Base-by-base conservation (phyloP, 2,329 filamentous ascomycete species). In the Monilinia fructigena region DNA sequence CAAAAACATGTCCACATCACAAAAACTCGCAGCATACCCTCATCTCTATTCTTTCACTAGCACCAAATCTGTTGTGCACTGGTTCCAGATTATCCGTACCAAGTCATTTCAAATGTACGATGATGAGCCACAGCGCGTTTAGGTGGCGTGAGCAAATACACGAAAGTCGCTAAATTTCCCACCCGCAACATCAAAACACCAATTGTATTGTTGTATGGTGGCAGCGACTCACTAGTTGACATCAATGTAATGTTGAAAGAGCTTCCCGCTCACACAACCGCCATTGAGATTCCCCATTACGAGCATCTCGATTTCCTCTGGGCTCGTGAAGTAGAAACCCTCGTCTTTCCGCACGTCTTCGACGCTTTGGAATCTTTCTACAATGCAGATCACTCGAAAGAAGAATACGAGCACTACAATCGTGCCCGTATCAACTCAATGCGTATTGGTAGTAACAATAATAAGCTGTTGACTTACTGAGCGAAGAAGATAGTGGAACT, bases 51-150 rank as follows among this genome's bases (percentile, higher is more conserved):
- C 93, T 0, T 98, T 94, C 77, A 97, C 94, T 0, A 96, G 92
- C 76, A 97, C 93, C 66, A 99, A 99, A 79, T 93, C 89, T 26
- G 93, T 99, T 11, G 95, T 99, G 0, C 95, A 99, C 76, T 99
- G 95, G 95, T 99, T 99, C 77, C 95, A 99, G 76, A 97, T 99
- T 76, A 99, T 99, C 74, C 89, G 95, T 70, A 97, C 94, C 74
- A 91, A 92, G 74, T 93, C 88, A 35, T 98, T 99, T 78, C 95
- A 99, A 78, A 97, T 99, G 91, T 98, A 93, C 77, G 95, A 99
- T 76, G 95, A 99, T 76, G 94, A 98, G 73, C 85, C 95, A 0
- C 90, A 93, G 66, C 89, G 89, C 38, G 89, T 89, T 81, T 93
- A 48, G 86, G 85, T 28, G 87, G 87, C 5, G 85, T 85, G 64